Evolutionary conservation across 1,284 basidiomycete genomes (phyloP).

Genomic region (Cryptococcus amylolentus): DNA sequence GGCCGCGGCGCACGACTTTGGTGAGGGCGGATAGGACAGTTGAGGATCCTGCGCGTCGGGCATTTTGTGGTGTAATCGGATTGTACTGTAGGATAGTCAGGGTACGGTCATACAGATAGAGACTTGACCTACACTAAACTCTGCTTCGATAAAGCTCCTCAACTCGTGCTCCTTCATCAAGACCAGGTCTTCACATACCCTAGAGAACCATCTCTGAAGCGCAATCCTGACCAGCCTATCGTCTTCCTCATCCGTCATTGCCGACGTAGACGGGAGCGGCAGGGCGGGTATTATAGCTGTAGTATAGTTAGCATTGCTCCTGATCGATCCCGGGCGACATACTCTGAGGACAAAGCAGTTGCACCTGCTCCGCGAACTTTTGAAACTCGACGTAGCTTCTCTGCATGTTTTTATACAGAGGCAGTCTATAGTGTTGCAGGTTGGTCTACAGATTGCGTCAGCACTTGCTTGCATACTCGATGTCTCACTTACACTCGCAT

Average conservation of each 20-base stretch:
- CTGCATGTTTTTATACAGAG: conserved; percentile 83
- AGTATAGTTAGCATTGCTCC: neutral
- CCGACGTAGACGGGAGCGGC: conserved; percentile 85
- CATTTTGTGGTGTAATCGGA: conserved; percentile 58
- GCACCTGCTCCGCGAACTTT: conserved; percentile 80
- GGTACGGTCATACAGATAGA: neutral
- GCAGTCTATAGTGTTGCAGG: conserved; percentile 80
- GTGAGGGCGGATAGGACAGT: conserved; percentile 44
- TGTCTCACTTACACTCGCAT: conserved; percentile 69
- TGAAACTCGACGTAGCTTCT: conserved; percentile 88
- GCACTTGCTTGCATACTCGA: neutral
- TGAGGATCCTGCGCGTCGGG: conserved; percentile 55
- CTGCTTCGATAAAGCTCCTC: conserved; percentile 86
- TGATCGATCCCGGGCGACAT: conserved; percentile 5
- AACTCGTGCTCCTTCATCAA: conserved; percentile 83
- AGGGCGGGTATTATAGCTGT: conserved; percentile 79
- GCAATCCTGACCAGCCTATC: conserved; percentile 87
- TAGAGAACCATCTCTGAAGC: conserved; percentile 84
- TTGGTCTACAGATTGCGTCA: conserved; percentile 64
- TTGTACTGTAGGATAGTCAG: conserved; percentile 50
- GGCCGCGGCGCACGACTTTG: conserved; percentile 45
- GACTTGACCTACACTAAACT: conserved; percentile 66
- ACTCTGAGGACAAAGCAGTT: conserved; percentile 77
- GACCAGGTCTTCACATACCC: conserved; percentile 84
- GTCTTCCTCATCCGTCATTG: conserved; percentile 92